Percentiles rank a stretch among this genome's conserved stretches.
Conservation (phyloP, 2,329 filamentous ascomycete species). For the Aureobasidium sp. region DNA sequence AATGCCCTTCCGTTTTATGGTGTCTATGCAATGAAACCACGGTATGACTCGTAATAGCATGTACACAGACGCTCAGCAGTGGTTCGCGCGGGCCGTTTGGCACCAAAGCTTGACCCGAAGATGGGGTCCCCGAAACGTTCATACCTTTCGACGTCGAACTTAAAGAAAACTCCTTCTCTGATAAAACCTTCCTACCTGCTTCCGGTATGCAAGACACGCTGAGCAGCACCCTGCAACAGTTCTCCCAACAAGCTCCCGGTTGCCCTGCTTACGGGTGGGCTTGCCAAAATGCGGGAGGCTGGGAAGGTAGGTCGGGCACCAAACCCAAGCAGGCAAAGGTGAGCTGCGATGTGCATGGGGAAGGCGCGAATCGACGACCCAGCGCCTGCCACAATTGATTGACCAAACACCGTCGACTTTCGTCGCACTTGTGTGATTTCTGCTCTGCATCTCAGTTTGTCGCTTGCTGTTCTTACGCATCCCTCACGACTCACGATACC, state of each 20-base stretch:
- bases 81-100: slow-evolving; percentile 15
- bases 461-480: neutral
- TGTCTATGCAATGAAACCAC: neutral
- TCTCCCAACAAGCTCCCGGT: neutral
- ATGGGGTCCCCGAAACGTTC: slow-evolving; percentile 10
- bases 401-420: slow-evolving; percentile 1
- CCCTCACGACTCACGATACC: neutral
- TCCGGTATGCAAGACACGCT: neutral
- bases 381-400: slow-evolving; percentile 10
- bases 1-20: neutral
- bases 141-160: neutral
- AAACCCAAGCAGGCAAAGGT: slow-evolving; percentile 5
- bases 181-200: neutral
- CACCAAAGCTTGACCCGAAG: slow-evolving; percentile 6
- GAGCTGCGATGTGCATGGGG: slow-evolving; percentile 10
- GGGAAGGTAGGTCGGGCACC: slow-evolving; percentile 6
- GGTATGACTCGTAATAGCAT: neutral
- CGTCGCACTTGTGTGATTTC: slow-evolving; percentile 5
- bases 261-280: slow-evolving; percentile 9
- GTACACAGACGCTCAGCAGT: neutral
- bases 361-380: neutral
- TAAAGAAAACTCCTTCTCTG: neutral
- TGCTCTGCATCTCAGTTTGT: neutral
- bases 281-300: slow-evolving; percentile 11
- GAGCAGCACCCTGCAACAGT: neutral